phyloP scores from a whole-genome alignment of 768 basidiomycete species.

The Russula emetica region DNA sequence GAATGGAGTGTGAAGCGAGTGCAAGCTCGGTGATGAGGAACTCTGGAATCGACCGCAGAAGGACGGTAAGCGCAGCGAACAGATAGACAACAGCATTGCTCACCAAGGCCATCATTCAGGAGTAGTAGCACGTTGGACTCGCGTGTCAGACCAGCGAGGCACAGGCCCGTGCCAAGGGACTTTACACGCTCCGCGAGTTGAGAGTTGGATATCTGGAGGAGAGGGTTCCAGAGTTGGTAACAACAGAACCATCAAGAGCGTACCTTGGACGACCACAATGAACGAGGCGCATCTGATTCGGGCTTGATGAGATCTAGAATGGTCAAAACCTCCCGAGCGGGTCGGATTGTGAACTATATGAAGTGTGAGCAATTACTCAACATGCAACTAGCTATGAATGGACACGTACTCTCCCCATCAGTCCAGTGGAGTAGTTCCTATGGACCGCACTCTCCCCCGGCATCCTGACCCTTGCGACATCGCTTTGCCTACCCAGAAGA shows the following conservation, averaged over 20 bases:
- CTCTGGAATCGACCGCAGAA: constrained; percentile 41
- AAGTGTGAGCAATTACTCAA: constrained; percentile 9
- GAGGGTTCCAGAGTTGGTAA: not conserved
- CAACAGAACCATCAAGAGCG: not conserved
- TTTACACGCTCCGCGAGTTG: constrained; percentile 65
- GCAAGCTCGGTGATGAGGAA: constrained; percentile 79
- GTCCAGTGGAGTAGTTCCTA: constrained; percentile 83
- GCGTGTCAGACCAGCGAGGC: constrained; percentile 51
- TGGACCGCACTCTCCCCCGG: constrained; percentile 82
- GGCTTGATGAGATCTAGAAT: constrained; percentile 62
- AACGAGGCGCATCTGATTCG: constrained; percentile 62
- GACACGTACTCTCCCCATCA: constrained; percentile 67
- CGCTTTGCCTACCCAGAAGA: constrained; percentile 86
- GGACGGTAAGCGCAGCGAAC: constrained; percentile 14
- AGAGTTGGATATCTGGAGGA: constrained; percentile 66
- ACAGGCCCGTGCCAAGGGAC: constrained; percentile 69
- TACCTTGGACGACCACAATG: constrained; percentile 78
- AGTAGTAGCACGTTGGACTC: constrained; percentile 68
- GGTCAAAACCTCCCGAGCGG: constrained; percentile 65
- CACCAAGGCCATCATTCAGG: constrained; percentile 76
- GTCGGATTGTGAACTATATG: constrained; percentile 65
- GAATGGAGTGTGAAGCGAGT: constrained; percentile 62
- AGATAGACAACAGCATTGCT: not conserved
- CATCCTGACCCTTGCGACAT: constrained; percentile 77
- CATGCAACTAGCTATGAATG: not conserved